Evolutionary conservation across 345 rosid genomes (phyloP).

Genomic region (Bruguiera gymnorhiza): DNA sequence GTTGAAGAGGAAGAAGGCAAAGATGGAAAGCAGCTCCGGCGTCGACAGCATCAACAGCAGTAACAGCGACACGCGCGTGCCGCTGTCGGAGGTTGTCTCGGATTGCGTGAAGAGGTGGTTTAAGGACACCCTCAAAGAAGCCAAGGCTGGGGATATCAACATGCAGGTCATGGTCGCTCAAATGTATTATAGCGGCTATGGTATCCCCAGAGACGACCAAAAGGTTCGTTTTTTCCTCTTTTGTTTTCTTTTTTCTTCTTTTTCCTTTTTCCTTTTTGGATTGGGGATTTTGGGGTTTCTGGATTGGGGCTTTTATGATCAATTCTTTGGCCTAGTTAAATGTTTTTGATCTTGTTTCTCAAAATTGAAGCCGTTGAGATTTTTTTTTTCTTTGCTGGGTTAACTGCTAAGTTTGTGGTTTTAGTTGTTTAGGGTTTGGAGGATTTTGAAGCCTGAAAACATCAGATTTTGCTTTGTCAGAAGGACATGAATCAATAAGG

Average conservation of each 20-base stretch:
- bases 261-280: neutral
- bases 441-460: too few species aligned
- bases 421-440: too few species aligned
- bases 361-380: too few species aligned
- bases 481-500: too few species aligned
- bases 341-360: too few species aligned
- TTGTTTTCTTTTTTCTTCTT: neutral
- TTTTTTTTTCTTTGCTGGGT: too few species aligned
- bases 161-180: conserved; percentile 88
- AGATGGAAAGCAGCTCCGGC: conserved; percentile 47
- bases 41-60: conserved; percentile 11
- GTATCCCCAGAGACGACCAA: conserved; percentile 71
- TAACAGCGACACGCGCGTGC: conserved; percentile 32
- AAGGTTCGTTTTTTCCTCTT: conserved; percentile 42
- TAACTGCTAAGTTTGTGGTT: too few species aligned
- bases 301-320: neutral
- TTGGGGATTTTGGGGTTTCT: conserved; percentile 7
- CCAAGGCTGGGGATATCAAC: conserved; percentile 77
- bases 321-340: too few species aligned
- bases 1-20: conserved; percentile 27
- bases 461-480: too few species aligned
- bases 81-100: conserved; percentile 77
- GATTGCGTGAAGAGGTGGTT: conserved; percentile 95
- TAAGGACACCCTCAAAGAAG: conserved; percentile 86
- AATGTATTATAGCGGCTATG: conserved; percentile 94